A percentile compares a stretch with the other conserved stretches of the same genome.
These are phyloP conservation scores for Butyriboletus loyo DNA, from an alignment of 768 basidiomycete species.

Conservation along the genomic window DNA sequence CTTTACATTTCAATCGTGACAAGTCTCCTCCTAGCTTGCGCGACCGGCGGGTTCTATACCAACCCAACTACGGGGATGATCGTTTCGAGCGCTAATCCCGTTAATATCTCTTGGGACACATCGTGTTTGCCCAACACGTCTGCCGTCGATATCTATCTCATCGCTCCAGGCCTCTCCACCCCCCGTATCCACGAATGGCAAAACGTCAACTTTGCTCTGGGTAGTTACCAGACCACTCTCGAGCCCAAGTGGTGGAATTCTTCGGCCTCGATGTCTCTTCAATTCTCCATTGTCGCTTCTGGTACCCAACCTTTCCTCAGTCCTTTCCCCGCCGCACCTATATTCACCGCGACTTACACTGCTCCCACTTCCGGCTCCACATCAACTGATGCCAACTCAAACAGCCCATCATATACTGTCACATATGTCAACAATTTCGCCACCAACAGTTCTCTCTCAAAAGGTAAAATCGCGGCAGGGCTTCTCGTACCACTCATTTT, in stretches of 20 bases:
- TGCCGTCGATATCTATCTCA: conserved; percentile 67
- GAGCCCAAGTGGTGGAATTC: conserved; percentile 73
- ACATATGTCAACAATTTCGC: conserved; percentile 41
- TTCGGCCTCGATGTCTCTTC: conserved; percentile 45
- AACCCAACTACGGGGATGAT: conserved; percentile 47
- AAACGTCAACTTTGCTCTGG: conserved; percentile 45
- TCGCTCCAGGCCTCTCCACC: conserved; percentile 42
- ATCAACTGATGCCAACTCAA: conserved; percentile 42
- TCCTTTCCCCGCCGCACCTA: conserved; percentile 59
- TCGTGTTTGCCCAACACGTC: conserved; percentile 46
- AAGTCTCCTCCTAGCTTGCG: conserved; percentile 40
- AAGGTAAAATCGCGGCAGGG: conserved; percentile 65
- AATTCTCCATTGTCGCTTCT: conserved; percentile 55
- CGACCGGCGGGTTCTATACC: conserved; percentile 59
- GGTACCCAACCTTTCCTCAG: conserved; percentile 50
- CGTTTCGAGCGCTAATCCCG: conserved; percentile 44
- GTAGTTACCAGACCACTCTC: conserved; percentile 48
- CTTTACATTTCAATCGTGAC: not conserved
- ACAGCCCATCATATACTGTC: conserved; percentile 27
- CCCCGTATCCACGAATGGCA: conserved; percentile 59
- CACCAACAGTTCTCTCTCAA: conserved; percentile 36
- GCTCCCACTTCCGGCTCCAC: conserved; percentile 38
- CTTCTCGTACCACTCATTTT: conserved; percentile 62
- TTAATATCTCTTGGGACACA: conserved; percentile 65
- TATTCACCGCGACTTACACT: conserved; percentile 64